Conservation (phyloP, 2,329 filamentous ascomycete species). For the Pyrenophora seminiperda region DNA sequence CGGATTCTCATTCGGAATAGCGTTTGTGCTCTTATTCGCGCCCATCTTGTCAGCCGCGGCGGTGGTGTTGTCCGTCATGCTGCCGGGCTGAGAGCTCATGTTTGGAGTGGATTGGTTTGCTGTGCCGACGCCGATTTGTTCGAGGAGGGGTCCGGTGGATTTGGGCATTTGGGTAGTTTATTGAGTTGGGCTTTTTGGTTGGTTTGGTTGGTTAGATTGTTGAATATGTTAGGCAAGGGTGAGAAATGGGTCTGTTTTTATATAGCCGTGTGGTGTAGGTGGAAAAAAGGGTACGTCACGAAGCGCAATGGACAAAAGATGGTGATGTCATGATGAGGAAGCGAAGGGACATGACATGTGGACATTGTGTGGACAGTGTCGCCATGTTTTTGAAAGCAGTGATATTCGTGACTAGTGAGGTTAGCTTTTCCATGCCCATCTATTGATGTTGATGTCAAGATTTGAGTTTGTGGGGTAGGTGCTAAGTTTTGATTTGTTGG, state of each 20-base stretch:
- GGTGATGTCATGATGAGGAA: conserved; percentile 27
- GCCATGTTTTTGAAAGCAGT: conserved; percentile 16
- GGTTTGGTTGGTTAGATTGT: neutral
- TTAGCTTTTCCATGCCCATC: no score
- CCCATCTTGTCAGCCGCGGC: conserved; percentile 36
- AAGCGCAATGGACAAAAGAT: conserved; percentile 2
- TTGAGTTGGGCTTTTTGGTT: no score
- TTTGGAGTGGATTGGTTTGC: conserved; percentile 15
- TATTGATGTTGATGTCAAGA: conserved; percentile 9
- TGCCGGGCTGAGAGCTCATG: conserved; percentile 4
- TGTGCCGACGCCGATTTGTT: conserved; percentile 25
- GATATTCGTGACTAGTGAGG: neutral
- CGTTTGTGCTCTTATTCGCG: conserved; percentile 37
- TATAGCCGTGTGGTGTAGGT: conserved; percentile 2
- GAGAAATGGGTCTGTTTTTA: no score
- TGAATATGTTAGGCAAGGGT: neutral
- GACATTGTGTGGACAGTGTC: conserved; percentile 3
- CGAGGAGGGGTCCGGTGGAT: conserved; percentile 28
- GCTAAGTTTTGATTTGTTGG: neutral
- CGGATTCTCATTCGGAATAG: conserved; percentile 41
- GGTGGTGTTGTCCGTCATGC: conserved; percentile 30
- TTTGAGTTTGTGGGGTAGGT: neutral
- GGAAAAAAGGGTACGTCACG: conserved; percentile 11
- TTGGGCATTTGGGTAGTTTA: conserved; percentile 24
- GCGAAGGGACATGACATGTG: neutral